Percentiles rank a stretch among this genome's conserved stretches.
Conservation (phyloP, 2,329 filamentous ascomycete species). For the Thermoascus crustaceus region DNA sequence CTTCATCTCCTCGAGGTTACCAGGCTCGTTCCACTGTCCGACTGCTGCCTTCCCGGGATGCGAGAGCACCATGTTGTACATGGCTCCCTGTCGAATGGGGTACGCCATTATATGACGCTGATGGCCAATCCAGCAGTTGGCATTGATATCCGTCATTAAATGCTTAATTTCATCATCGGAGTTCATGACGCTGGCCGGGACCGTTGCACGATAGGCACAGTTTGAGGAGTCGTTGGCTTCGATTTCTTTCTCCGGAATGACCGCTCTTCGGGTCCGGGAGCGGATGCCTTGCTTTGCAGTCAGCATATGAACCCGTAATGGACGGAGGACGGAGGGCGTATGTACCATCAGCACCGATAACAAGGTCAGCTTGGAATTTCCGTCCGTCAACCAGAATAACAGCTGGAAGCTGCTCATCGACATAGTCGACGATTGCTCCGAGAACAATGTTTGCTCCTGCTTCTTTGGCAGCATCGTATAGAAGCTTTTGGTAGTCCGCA, state of each 20-base stretch:
- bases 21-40: not conserved
- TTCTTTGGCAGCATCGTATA: slow-evolving; percentile 17
- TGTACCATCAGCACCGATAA: slow-evolving; percentile 43
- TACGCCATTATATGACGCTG: slow-evolving; percentile 23
- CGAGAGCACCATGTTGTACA: slow-evolving; percentile 19
- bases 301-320: not conserved
- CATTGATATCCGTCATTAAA: slow-evolving; percentile 5
- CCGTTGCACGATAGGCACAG: slow-evolving; percentile 5
- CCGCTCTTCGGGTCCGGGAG: slow-evolving; percentile 5
- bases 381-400: slow-evolving; percentile 26
- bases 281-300: slow-evolving; percentile 4
- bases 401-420: slow-evolving; percentile 11
- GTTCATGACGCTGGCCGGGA: slow-evolving; percentile 5
- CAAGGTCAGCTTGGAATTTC: slow-evolving; percentile 27
- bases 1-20: slow-evolving; percentile 1
- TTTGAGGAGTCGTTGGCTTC: slow-evolving; percentile 4
- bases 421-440: slow-evolving; percentile 14
- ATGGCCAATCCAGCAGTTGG: slow-evolving; percentile 19
- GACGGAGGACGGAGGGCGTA: slow-evolving; percentile 17
- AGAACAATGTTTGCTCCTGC: slow-evolving; percentile 32
- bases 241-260: slow-evolving; percentile 4
- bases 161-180: slow-evolving; percentile 6
- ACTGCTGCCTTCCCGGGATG: slow-evolving; percentile 9
- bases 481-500: slow-evolving; percentile 23
- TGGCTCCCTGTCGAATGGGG: slow-evolving; percentile 15